Conservation (phyloP, 208 protist genomes). For the Acanthamoeba royreba region DNA sequence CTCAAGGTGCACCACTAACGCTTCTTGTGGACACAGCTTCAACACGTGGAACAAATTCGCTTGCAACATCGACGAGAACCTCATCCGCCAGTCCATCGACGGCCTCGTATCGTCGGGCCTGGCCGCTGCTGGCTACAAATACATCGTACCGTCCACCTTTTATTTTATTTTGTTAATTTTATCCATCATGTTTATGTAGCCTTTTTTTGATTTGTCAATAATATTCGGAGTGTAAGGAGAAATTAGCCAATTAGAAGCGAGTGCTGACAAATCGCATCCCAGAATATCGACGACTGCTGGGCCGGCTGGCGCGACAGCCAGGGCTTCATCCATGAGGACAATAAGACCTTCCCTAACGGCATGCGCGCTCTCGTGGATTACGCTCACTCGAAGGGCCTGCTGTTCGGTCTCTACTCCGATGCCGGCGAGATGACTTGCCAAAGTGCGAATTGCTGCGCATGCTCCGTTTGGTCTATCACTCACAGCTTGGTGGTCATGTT, state of each 20-base stretch:
- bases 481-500: not conserved
- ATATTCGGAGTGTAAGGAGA: too few species aligned
- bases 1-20: not conserved
- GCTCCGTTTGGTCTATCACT: not conserved
- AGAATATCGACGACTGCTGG: constrained; percentile 62
- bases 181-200: not conserved
- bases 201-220: not conserved
- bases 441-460: not conserved
- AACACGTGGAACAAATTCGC: constrained; percentile 61
- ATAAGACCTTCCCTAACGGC: constrained; percentile 53
- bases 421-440: not conserved
- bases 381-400: constrained; percentile 52
- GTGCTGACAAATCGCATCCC: constrained; percentile 48
- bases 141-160: not conserved
- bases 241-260: not conserved
- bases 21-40: not conserved
- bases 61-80: constrained; percentile 62
- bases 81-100: constrained; percentile 59
- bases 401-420: constrained; percentile 62
- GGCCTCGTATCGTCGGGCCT: not conserved
- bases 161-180: not conserved
- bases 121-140: constrained; percentile 16
- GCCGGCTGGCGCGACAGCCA: not conserved
- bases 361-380: constrained; percentile 36
- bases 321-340: constrained; percentile 47